Evolutionary conservation across 257 asterid species (phyloP), one percentile per base, ranked within the genome.

Genomic region (Ballota nigra): DNA sequence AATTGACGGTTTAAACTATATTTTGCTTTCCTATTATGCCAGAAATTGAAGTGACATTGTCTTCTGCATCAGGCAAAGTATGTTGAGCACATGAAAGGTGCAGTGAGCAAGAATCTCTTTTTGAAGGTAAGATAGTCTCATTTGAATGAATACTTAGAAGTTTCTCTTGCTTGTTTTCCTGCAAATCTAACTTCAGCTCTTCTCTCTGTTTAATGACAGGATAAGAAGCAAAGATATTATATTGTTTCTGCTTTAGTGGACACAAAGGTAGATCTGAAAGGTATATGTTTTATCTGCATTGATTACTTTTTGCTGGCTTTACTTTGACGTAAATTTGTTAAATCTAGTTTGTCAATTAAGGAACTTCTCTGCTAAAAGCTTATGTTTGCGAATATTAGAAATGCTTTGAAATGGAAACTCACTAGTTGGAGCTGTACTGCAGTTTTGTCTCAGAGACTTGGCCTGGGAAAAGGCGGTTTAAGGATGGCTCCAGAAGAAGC

Each of bases 401-500:
- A 20, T 52, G 43, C 28, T 40, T 51, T 24, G 24, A 73, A 12
- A 29, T 60, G 67, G 47, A 28, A 15, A 62, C 64, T 45, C 76
- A 47, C 66, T 74, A 66, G 75, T 75, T 80, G 79, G 80, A 65
- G 51, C 74, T 75, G 77, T 31, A 34, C 23, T 74, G 80, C 95
- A 95, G 99, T 91, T 85, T 69, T 94, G 73, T 84, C 99, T 60
- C 97, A 89, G 80, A 89, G 99, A 84, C 98, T 92, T 79, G 99
- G 99, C 70, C 83, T 95, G 71, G 99, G 99, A 72, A 95, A 92
- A 83, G 97, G 97, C 69, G 99, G 97, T 65, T 19, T 92, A 70
- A 83, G 96, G 77, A 86, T 92, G 98, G 95, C 98, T 71, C 98
- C 99, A 16, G 97, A 88, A 81, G 97, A 91, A 77, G 87, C 96